A percentile compares a stretch with the other conserved stretches of the same genome.
These are phyloP conservation scores for Fomitiporia mediterranea DNA, from an alignment of 1,284 basidiomycete genomes.

Conservation along the genomic window DNA sequence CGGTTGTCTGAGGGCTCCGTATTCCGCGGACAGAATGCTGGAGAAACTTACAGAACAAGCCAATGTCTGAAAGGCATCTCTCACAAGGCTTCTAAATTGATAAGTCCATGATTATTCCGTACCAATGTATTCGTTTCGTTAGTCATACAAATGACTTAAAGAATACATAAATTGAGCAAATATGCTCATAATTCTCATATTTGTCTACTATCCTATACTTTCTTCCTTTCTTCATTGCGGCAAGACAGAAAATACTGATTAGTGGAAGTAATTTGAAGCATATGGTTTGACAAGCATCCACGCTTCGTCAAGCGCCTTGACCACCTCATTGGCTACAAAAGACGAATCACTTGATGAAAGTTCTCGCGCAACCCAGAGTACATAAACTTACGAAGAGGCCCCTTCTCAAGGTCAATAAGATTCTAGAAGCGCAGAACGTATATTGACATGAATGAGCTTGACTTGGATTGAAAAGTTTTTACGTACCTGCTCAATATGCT, in stretches of 20 bases:
- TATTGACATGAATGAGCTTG: background rate
- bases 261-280: constrained; percentile 14
- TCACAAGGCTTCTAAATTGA: too few relatives aligned
- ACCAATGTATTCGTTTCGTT: too few relatives aligned
- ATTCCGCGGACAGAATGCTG: too few relatives aligned
- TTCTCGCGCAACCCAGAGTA: background rate
- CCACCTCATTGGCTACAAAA: constrained; percentile 7
- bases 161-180: too few relatives aligned
- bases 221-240: too few relatives aligned
- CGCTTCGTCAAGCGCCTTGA: constrained; percentile 18
- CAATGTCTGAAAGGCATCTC: too few relatives aligned
- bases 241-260: background rate
- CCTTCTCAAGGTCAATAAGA: constrained; percentile 18
- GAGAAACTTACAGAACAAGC: too few relatives aligned
- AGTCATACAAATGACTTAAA: too few relatives aligned
- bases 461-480: background rate
- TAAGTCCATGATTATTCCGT: too few relatives aligned
- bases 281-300: constrained; percentile 16
- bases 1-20: too few relatives aligned
- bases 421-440: constrained; percentile 1
- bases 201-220: background rate
- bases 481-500: constrained; percentile 24
- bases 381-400: constrained; percentile 15
- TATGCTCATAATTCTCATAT: background rate
- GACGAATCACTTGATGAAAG: background rate